Conservation (phyloP, 2,329 filamentous ascomycete species). For the Cladosporium sphaerospermum region DNA sequence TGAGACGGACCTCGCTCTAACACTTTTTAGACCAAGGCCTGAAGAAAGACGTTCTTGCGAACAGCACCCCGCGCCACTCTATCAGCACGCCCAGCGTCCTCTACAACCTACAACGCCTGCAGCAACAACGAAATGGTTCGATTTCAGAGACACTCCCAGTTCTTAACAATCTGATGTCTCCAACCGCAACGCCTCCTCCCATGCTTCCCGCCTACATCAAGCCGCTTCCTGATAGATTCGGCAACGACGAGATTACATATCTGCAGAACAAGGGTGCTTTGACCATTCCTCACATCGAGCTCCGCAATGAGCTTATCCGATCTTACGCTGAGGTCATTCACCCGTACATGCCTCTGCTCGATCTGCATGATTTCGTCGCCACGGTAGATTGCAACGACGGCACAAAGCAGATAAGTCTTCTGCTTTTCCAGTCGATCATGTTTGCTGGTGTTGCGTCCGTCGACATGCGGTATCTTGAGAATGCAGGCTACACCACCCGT, state of each 20-base stretch:
- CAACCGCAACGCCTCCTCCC: conserved; percentile 24
- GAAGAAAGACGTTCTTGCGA: conserved; percentile 15
- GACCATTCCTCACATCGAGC: conserved; percentile 59
- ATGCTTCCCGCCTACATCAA: conserved; percentile 66
- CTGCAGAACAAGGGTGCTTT: conserved; percentile 79
- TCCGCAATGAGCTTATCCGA: conserved; percentile 76
- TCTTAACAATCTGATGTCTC: conserved; percentile 22
- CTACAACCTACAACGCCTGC: conserved; percentile 25
- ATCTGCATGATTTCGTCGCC: conserved; percentile 54
- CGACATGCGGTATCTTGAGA: conserved; percentile 67
- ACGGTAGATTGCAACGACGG: conserved; percentile 63
- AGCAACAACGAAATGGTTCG: conserved; percentile 19
- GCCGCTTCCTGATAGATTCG: conserved; percentile 69
- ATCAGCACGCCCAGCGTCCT: conserved; percentile 27
- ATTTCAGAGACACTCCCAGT: conserved; percentile 21
- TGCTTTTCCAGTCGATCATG: conserved; percentile 92
- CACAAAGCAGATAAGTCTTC: conserved; percentile 66
- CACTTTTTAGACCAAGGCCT: conserved; percentile 25
- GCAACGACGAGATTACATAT: conserved; percentile 75
- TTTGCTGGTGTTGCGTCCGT: conserved; percentile 87
- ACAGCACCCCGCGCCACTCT: conserved; percentile 15
- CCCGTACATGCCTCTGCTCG: conserved; percentile 86
- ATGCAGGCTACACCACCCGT: conserved; percentile 69
- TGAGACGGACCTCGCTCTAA: not conserved
- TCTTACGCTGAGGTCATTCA: conserved; percentile 86